Evolutionary conservation across 305 asterid species (phyloP), one percentile per base, ranked within the genome.

Genomic region (Fraxinus ornus): DNA sequence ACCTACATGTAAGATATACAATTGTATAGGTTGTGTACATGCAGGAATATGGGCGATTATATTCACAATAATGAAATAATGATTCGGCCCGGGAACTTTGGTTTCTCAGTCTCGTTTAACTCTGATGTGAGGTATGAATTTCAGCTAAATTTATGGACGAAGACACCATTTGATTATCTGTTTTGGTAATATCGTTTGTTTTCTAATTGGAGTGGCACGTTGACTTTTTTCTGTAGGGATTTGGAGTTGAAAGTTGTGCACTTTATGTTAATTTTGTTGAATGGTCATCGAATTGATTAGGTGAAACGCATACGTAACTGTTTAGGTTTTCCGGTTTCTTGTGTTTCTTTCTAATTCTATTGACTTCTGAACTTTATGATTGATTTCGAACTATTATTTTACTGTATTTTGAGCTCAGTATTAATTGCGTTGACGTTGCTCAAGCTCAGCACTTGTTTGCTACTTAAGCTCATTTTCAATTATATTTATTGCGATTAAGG

Each of bases 351-450:
- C 1, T 30, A 19, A 0, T 36, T 78, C 28, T n/a, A 26, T 57
- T 21, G 4, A 28, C 17, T 21, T 36, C 41, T 83, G 33, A 49
- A 78, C 22, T 30, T 81, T 73, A 28, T 66, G 73, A 49, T 75
- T 64, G 60, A 72, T 75, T 64, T 28, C 26, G 83, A 71, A 77
- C 82, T 72, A 8, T 39, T 13, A 9, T 64, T 79, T 82, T 57
- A 10, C 57, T 79, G n/a, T 73, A 24, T 7, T 47, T 68, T n/a
- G 7, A n/a, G 66, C 66, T 57, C 66, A n/a, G 3, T n/a, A 57
- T 52, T 52, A 52, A 17, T n/a, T 55, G 22, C 66, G 66, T 4
- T 55, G 66, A 55, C 66, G 8, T 55, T 55, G 26, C 62, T 17
- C 19, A 19, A 60, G 28, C 70, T 60, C 70, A 60, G 24, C 70